Evolutionary conservation across 306 rosid genomes (phyloP).

Genomic region (Cajanus cajan): DNA sequence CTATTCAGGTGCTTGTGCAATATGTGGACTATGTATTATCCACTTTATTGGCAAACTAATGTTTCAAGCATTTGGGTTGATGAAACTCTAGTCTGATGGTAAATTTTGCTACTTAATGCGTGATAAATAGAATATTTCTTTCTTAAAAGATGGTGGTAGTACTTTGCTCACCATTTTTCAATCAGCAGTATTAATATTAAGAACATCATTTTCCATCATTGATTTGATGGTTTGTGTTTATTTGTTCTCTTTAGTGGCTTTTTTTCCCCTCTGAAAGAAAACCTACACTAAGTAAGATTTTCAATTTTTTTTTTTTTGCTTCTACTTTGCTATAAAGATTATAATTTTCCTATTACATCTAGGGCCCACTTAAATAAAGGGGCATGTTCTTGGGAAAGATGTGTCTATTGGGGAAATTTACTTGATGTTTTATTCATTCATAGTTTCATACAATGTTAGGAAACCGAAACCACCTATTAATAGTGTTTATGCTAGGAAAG

Average conservation of each 20-base stretch:
- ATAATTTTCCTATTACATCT: conserved; percentile 16
- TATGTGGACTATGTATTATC: not conserved
- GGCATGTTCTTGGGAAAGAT: conserved; percentile 7
- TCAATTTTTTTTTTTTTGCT: conserved; percentile 5
- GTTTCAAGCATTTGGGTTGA: conserved; percentile 13
- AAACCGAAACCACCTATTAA: not conserved
- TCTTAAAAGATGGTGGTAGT: not conserved
- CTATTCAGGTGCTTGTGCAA: conserved; percentile 63
- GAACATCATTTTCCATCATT: not conserved
- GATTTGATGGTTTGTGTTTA: not conserved
- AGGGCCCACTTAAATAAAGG: not conserved
- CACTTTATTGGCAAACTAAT: conserved; percentile 23
- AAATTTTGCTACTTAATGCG: conserved; percentile 2
- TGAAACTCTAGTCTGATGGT: conserved; percentile 10
- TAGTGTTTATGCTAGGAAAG: not conserved
- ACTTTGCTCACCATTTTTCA: not conserved
- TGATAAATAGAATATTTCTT: not conserved
- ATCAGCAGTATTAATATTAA: not conserved
- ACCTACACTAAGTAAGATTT: not conserved
- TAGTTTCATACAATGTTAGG: not conserved
- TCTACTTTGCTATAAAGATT: not conserved
- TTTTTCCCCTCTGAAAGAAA: not conserved
- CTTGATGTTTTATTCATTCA: conserved; percentile 13
- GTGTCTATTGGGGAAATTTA: conserved; percentile 7
- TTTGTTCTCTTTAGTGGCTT: not conserved